phyloP scores from a whole-genome alignment of 2,329 filamentous ascomycete species.

The Aureobasidium melanogenum region DNA sequence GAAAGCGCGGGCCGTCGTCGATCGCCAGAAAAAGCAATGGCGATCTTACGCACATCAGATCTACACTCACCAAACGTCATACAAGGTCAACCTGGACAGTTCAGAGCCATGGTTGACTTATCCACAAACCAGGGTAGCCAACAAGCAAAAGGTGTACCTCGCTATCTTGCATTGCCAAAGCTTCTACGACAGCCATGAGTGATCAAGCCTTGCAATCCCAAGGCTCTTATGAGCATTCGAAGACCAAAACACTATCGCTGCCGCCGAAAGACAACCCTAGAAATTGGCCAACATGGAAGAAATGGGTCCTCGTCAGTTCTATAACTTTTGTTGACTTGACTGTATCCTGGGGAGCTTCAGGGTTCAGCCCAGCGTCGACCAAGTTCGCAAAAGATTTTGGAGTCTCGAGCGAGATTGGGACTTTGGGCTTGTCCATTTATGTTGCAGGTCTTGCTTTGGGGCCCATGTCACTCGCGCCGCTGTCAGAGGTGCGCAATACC shows the following conservation, averaged over 20 bases:
- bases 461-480: background rate
- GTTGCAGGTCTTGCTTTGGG: conserved; percentile 31
- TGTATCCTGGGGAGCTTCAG: conserved; percentile 35
- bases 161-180: background rate
- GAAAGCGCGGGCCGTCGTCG: background rate
- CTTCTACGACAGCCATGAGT: background rate
- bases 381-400: conserved; percentile 36
- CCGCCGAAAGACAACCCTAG: conserved; percentile 23
- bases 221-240: background rate
- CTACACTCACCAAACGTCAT: background rate
- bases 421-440: conserved; percentile 17
- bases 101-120: background rate
- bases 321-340: conserved; percentile 24
- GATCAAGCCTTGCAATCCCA: background rate
- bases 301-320: conserved; percentile 29
- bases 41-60: background rate
- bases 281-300: conserved; percentile 26
- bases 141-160: background rate
- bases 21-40: background rate
- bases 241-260: conserved; percentile 21
- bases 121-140: background rate
- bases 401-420: conserved; percentile 16
- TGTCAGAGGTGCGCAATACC: background rate
- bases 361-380: conserved; percentile 36
- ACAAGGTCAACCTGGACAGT: background rate